Conservation (phyloP, 2,329 filamentous ascomycete species). For the Ascochyta clinopodiicola region DNA sequence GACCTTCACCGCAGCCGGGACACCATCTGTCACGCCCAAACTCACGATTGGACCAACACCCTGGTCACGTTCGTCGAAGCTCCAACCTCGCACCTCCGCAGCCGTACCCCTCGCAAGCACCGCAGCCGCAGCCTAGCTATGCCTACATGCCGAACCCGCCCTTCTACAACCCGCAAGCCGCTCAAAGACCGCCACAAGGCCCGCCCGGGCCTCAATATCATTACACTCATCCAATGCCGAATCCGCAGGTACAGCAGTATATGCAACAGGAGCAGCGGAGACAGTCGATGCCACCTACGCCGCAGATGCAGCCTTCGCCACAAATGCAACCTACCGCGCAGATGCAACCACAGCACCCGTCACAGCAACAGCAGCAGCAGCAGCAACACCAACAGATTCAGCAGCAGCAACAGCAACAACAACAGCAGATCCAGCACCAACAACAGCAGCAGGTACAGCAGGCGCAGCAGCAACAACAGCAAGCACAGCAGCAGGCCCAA, state of each 20-base stretch:
- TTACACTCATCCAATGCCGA: slow-evolving; percentile 52
- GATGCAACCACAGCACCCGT: slow-evolving; percentile 60
- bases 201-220: slow-evolving; percentile 54
- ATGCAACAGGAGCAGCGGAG: slow-evolving; percentile 80
- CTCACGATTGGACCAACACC: slow-evolving; percentile 80
- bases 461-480: slow-evolving; percentile 61
- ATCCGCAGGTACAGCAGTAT: slow-evolving; percentile 66
- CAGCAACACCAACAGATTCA: slow-evolving; percentile 8
- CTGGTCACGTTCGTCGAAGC: slow-evolving; percentile 73
- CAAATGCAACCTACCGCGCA: slow-evolving; percentile 37
- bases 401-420: slow-evolving; percentile 44
- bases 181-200: slow-evolving; percentile 47
- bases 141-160: slow-evolving; percentile 85
- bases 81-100: slow-evolving; percentile 74
- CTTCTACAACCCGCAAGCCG: slow-evolving; percentile 76
- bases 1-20: slow-evolving; percentile 82
- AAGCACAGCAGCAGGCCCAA: slow-evolving; percentile 65
- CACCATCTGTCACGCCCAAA: slow-evolving; percentile 44
- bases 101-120: slow-evolving; percentile 66
- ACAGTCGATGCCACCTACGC: slow-evolving; percentile 75
- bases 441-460: slow-evolving; percentile 69
- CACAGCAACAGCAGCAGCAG: slow-evolving; percentile 68
- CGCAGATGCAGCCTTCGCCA: slow-evolving; percentile 66
- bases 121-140: slow-evolving; percentile 71
- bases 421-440: slow-evolving; percentile 74